A percentile compares a stretch with the other conserved stretches of the same genome.
These are phyloP conservation scores for Viola pubescens DNA, from an alignment of 441 rosid genomes.

Conservation along the genomic window DNA sequence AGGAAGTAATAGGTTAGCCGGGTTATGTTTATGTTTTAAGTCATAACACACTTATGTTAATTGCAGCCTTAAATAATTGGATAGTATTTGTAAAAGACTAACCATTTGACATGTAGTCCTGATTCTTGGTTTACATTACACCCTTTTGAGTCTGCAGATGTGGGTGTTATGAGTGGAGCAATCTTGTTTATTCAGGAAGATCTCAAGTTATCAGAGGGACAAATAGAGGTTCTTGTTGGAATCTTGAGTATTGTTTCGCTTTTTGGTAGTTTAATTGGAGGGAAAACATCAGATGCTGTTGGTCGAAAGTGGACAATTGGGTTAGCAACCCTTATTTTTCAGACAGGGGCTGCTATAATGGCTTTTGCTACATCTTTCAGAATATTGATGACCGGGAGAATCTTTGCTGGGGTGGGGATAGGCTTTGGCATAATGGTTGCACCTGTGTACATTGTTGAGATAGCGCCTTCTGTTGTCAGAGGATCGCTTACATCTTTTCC, in stretches of 20 bases:
- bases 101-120: not conserved
- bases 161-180: slow-evolving; percentile 96
- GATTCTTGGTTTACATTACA: slow-evolving; percentile 8
- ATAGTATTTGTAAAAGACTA: no score
- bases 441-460: slow-evolving; percentile 82
- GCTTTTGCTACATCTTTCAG: slow-evolving; percentile 62
- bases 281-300: slow-evolving; percentile 65
- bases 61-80: no score
- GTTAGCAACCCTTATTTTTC: slow-evolving; percentile 69
- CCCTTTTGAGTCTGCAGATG: slow-evolving; percentile 41
- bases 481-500: slow-evolving; percentile 83
- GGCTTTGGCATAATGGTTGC: slow-evolving; percentile 90
- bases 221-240: slow-evolving; percentile 71
- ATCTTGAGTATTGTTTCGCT: slow-evolving; percentile 67
- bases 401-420: slow-evolving; percentile 75
- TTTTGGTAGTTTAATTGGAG: slow-evolving; percentile 84
- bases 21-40: no score
- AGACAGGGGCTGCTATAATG: slow-evolving; percentile 67
- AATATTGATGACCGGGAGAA: slow-evolving; percentile 63
- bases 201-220: slow-evolving; percentile 61
- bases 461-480: slow-evolving; percentile 54
- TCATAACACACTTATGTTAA: no score
- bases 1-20: no score
- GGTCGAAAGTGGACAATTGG: slow-evolving; percentile 93
- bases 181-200: slow-evolving; percentile 77